A percentile compares a stretch with the other conserved stretches of the same genome.
phyloP scores from a whole-genome alignment of 192 early-diverging fungal genomes.

The Coemansia sp. region DNA sequence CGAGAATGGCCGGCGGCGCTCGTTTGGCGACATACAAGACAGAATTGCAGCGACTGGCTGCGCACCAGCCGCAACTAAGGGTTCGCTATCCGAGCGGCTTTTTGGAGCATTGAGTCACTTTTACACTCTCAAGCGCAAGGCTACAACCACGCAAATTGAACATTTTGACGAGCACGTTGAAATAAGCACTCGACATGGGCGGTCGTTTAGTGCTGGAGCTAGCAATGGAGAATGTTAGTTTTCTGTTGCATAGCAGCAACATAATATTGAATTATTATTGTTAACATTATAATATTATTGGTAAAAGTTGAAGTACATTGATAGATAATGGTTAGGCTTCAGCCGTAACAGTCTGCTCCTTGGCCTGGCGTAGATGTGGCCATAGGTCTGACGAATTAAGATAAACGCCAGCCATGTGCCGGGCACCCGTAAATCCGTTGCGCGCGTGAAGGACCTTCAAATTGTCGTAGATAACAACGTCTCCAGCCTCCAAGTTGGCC shows the following conservation, averaged over 20 bases:
- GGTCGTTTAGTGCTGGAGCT: conserved; percentile 10
- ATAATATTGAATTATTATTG: background rate
- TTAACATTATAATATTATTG: background rate
- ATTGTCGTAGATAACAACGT: conserved; percentile 55
- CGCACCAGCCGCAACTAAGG: background rate
- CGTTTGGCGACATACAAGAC: background rate
- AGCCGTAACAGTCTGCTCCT: background rate
- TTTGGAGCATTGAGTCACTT: conserved; percentile 13
- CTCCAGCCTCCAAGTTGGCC: conserved; percentile 40
- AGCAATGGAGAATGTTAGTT: background rate
- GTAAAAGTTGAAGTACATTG: background rate
- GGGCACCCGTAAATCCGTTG: conserved; percentile 47
- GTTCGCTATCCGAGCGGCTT: conserved; percentile 1
- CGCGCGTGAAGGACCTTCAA: conserved; percentile 52
- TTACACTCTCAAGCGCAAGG: conserved; percentile 10
- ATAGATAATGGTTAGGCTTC: background rate
- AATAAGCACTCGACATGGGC: background rate
- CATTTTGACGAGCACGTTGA: conserved; percentile 1
- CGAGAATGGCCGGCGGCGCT: background rate
- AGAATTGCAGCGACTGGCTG: background rate
- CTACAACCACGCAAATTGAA: background rate
- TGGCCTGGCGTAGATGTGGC: conserved; percentile 23
- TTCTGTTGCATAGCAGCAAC: background rate
- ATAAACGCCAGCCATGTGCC: conserved; percentile 53
- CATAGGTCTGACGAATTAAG: conserved; percentile 39